Evolutionary conservation across 2,329 filamentous ascomycete species (phyloP), one percentile per base, ranked within the genome.

Genomic region (Talaromyces piceae): DNA sequence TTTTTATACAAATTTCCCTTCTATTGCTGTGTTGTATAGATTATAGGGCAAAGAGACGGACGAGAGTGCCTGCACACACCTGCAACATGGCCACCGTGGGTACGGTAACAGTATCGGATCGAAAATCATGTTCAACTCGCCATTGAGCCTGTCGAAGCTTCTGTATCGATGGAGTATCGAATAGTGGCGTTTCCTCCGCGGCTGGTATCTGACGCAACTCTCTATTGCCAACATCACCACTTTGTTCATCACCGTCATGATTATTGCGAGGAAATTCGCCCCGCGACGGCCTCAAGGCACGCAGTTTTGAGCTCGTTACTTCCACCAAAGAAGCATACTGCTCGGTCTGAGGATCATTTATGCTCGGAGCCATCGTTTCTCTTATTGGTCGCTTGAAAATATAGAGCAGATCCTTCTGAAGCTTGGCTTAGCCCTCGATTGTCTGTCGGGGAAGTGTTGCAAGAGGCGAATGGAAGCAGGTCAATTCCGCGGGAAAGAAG

Each of bases 31-130:
- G n/a, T n/a, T n/a, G n/a, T n/a, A n/a, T n/a, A n/a, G n/a, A n/a
- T n/a, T n/a, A n/a, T n/a, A n/a, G 22, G 20, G 12, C 6, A 22
- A 3, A 6, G n/a, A 3, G 13, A 43, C 23, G 13, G 39, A 25
- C 13, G 23, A 22, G 23, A 6, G 13, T 8, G n/a, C 26, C 28
- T 41, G 6, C 49, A 49, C 54, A 44, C 48, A 61, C 61, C 57
- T 63, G 57, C 56, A 63, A 60, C 56, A 64, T 58, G 13, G 49
- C 30, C 51, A 57, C 57, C 5, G 61, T 64, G 16, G 62, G 62
- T 11, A 60, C 59, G 2, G 62, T 64, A 12, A 63, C 56, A 18
- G 59, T 59, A 56, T 63, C 61, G 1, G 60, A 63, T 5, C 61
- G 57, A 47, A 64, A 63, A 43, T 64, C 62, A 55, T 54, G 51